Conservation (phyloP, 1,139 yeast genomes). For the Torulaspora globosa region DNA sequence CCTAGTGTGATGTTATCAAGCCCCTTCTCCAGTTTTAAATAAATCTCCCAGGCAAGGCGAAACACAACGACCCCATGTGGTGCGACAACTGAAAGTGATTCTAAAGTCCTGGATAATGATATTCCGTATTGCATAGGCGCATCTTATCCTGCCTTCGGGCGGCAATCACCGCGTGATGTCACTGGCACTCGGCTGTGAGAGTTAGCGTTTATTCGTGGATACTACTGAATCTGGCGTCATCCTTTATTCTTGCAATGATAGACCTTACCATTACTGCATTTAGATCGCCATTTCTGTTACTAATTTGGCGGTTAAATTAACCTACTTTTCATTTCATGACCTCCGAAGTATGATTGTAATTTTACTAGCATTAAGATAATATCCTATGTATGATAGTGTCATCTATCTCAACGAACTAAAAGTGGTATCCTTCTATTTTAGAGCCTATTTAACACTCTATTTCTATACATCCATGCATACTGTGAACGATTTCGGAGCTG, state of each 20-base stretch:
- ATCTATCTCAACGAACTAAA: too few relatives aligned
- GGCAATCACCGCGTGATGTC: not conserved
- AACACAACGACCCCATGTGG: constrained; percentile 5
- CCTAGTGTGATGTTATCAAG: constrained; percentile 13
- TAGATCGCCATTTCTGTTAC: not conserved
- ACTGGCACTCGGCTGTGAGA: not conserved
- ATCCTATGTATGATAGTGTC: too few relatives aligned
- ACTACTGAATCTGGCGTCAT: not conserved
- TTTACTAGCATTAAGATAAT: not conserved
- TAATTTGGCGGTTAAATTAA: not conserved
- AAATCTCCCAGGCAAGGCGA: constrained; percentile 9
- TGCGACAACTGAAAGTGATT: not conserved
- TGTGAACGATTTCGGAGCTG: not conserved
- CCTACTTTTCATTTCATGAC: not conserved
- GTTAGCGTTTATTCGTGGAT: not conserved
- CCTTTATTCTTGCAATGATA: constrained; percentile 7
- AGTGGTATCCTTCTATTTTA: too few relatives aligned
- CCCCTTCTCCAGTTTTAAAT: constrained; percentile 10
- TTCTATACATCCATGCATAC: not conserved
- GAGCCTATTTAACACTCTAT: not conserved
- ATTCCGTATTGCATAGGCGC: not conserved
- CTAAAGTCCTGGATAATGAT: not conserved
- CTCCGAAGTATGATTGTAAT: not conserved
- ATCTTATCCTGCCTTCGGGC: not conserved
- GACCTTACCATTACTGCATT: not conserved